Percentiles rank a stretch among this genome's conserved stretches.
These are phyloP conservation scores for Spathaspora passalidarum DNA, from an alignment of 805 yeast genomes.

Conservation along the genomic window DNA sequence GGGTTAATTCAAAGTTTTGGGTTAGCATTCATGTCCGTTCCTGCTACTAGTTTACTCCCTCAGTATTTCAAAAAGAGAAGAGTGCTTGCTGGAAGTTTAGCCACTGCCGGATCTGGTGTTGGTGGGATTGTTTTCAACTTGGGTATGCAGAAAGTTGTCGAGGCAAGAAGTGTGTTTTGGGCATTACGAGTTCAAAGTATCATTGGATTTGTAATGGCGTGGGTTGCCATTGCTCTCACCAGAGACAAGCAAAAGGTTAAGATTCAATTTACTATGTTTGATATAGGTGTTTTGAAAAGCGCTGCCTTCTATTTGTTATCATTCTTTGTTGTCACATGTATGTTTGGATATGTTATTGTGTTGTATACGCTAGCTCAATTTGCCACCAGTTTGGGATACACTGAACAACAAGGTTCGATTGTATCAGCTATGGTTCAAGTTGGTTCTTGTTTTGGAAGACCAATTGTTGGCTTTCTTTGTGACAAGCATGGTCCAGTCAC, in stretches of 20 bases:
- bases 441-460: constrained; percentile 57
- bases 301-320: constrained; percentile 43
- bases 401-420: constrained; percentile 51
- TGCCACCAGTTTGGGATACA: constrained; percentile 58
- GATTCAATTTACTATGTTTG: constrained; percentile 34
- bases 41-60: constrained; percentile 59
- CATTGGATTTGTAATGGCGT: constrained; percentile 25
- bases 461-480: constrained; percentile 48
- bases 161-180: constrained; percentile 41
- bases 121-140: constrained; percentile 51
- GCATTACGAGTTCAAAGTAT: constrained; percentile 49
- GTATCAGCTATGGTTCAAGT: constrained; percentile 60
- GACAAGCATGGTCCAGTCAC: constrained; percentile 55
- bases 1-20: constrained; percentile 63
- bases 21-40: constrained; percentile 53
- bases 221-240: constrained; percentile 19
- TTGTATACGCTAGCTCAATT: constrained; percentile 59
- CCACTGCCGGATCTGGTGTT: constrained; percentile 50
- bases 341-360: constrained; percentile 60
- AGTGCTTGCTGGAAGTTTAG: constrained; percentile 49
- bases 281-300: constrained; percentile 32
- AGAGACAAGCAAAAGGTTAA: constrained; percentile 13
- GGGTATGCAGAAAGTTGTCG: constrained; percentile 45
- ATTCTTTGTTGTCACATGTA: constrained; percentile 43
- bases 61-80: constrained; percentile 69